Evolutionary conservation across 73 alveolate genomes (phyloP).

Genomic region (Uronychia binucleata): DNA sequence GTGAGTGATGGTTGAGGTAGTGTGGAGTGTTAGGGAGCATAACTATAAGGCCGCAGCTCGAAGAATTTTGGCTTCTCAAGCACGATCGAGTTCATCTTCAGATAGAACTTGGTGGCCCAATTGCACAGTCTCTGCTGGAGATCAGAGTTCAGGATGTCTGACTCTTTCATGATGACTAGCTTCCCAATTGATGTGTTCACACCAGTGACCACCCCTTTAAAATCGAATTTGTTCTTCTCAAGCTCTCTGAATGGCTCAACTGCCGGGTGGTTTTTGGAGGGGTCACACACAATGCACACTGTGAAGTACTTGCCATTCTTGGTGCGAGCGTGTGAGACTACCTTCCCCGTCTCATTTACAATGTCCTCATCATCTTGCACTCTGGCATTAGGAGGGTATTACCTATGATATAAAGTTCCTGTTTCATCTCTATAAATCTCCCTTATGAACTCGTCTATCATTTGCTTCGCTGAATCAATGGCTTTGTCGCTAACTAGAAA

Average conservation of each 20-base stretch:
- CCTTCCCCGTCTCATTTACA: slow-evolving; percentile 27
- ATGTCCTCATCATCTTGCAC: slow-evolving; percentile 67
- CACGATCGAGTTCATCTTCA: slow-evolving; percentile 45
- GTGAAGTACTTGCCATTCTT: slow-evolving; percentile 35
- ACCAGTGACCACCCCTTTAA: slow-evolving; percentile 7
- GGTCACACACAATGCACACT: slow-evolving; percentile 49
- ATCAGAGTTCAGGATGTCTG: slow-evolving; percentile 38
- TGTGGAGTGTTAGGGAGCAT: slow-evolving; percentile 15
- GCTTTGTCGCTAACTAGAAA: slow-evolving; percentile 61
- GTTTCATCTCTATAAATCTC: slow-evolving; percentile 48
- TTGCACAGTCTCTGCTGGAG: slow-evolving; percentile 43
- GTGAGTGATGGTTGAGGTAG: no score
- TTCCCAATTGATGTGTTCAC: slow-evolving; percentile 52
- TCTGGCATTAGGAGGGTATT: background rate
- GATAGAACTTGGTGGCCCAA: slow-evolving; percentile 55
- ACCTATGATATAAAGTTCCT: slow-evolving; percentile 55
- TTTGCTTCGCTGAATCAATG: slow-evolving; percentile 42
- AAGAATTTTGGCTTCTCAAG: slow-evolving; percentile 55
- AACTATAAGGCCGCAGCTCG: slow-evolving; percentile 68
- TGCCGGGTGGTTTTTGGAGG: slow-evolving; percentile 36
- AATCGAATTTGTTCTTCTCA: slow-evolving; percentile 33
- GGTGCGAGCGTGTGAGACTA: slow-evolving; percentile 33
- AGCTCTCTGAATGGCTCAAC: slow-evolving; percentile 27
- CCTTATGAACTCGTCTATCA: slow-evolving; percentile 57
- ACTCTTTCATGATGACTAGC: slow-evolving; percentile 51